Evolutionary conservation across 331 rosid species (phyloP).

Genomic region (Erythrophleum ivorense): DNA sequence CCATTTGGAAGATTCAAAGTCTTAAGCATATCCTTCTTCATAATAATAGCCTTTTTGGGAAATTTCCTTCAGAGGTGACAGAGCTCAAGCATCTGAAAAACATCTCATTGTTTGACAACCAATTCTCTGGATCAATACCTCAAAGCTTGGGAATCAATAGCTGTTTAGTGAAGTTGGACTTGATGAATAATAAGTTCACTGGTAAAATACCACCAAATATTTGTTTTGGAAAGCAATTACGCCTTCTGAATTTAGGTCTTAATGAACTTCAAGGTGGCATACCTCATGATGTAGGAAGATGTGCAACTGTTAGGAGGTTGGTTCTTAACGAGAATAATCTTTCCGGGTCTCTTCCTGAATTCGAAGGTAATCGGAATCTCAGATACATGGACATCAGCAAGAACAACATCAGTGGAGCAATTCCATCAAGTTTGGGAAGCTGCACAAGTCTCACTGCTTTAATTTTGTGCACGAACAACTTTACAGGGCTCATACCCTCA

Average conservation of each 20-base stretch:
- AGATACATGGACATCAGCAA: slow-evolving; percentile 47
- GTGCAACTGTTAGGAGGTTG: slow-evolving; percentile 58
- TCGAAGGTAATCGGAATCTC: slow-evolving; percentile 42
- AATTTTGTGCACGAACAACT: slow-evolving; percentile 58
- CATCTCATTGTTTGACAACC: slow-evolving; percentile 13
- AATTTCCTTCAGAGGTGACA: slow-evolving; percentile 56
- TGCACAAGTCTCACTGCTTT: slow-evolving; percentile 56
- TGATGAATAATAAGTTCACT: slow-evolving; percentile 50
- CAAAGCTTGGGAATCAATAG: slow-evolving; percentile 20
- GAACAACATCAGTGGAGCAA: slow-evolving; percentile 46
- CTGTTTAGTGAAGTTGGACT: slow-evolving; percentile 36
- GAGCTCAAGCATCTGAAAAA: slow-evolving; percentile 49
- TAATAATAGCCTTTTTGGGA: slow-evolving; percentile 61
- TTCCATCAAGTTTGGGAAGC: slow-evolving; percentile 66
- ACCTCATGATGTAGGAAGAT: slow-evolving; percentile 58
- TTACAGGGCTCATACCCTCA: slow-evolving; percentile 57
- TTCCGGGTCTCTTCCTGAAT: slow-evolving; percentile 59
- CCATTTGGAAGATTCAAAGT: slow-evolving; percentile 71
- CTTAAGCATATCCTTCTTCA: slow-evolving; percentile 52
- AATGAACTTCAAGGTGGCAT: slow-evolving; percentile 10
- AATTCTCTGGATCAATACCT: slow-evolving; percentile 1
- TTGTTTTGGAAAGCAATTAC: not conserved
- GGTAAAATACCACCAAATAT: slow-evolving; percentile 10
- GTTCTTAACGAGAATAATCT: slow-evolving; percentile 50
- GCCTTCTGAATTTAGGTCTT: not conserved